A percentile compares a stretch with the other conserved stretches of the same genome.
phyloP scores from a whole-genome alignment of 1,284 basidiomycete genomes.

The Puccinia coronata region DNA sequence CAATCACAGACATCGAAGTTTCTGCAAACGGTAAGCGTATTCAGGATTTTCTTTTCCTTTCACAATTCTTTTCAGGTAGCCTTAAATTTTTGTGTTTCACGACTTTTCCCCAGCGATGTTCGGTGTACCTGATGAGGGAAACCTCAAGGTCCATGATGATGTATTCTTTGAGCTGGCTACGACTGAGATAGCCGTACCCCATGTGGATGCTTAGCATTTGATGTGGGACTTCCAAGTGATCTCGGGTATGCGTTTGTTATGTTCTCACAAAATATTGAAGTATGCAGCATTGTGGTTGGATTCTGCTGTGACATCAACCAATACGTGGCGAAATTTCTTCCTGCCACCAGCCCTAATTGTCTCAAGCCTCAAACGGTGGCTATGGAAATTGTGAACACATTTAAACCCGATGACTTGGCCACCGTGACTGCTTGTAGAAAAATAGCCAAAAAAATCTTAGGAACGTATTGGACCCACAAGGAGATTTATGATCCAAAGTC shows the following conservation, averaged over 20 bases:
- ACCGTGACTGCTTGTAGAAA: conserved; percentile 68
- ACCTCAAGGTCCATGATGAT: conserved; percentile 21
- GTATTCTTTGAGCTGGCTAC: conserved; percentile 66
- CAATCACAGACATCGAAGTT: conserved; percentile 71
- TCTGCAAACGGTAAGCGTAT: conserved; percentile 55
- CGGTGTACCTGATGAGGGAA: conserved; percentile 15
- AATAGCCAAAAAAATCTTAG: conserved; percentile 79
- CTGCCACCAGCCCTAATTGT: conserved; percentile 63
- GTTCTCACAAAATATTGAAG: conserved; percentile 65
- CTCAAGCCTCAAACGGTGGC: conserved; percentile 57
- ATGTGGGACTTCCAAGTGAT: conserved; percentile 73
- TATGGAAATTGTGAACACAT: conserved; percentile 57
- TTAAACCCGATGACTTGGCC: conserved; percentile 55
- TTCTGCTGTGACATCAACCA: conserved; percentile 68
- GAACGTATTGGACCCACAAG: conserved; percentile 75
- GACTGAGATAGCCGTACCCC: conserved; percentile 91
- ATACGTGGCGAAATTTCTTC: conserved; percentile 85
- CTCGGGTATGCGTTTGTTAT: not conserved
- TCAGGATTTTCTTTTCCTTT: not conserved
- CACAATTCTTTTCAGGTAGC: not conserved
- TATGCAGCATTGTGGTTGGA: conserved; percentile 81
- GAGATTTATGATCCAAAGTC: conserved; percentile 71
- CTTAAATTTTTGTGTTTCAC: conserved; percentile 64
- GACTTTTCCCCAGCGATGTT: not conserved
- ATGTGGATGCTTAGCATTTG: conserved; percentile 79